Evolutionary conservation across 495 filamentous ascomycete genomes (phyloP).

Genomic region (Neurospora sp.): DNA sequence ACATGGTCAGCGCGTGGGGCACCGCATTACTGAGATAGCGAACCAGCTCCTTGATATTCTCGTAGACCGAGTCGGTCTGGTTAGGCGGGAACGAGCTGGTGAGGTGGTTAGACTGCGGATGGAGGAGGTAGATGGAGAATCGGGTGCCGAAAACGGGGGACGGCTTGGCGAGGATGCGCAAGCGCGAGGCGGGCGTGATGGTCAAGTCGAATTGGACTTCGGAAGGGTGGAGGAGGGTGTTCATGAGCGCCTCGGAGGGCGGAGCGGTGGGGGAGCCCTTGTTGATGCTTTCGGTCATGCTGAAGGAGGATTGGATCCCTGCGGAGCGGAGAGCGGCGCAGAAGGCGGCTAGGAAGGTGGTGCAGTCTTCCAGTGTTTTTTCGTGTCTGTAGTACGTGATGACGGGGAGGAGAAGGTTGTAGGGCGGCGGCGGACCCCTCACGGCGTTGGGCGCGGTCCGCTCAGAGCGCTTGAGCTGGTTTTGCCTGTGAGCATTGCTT

Average conservation of each 20-base stretch:
- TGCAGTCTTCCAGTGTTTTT: constrained; percentile 21
- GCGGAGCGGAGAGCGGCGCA: constrained; percentile 14
- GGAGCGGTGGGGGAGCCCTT: constrained; percentile 7
- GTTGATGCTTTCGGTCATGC: constrained; percentile 17
- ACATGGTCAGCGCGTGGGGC: constrained; percentile 13
- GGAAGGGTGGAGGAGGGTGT: constrained; percentile 13
- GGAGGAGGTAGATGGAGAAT: constrained; percentile 22
- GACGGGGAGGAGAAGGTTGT: constrained; percentile 55
- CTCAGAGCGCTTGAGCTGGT: constrained; percentile 33
- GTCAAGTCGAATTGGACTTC: constrained; percentile 26
- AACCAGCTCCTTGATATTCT: constrained; percentile 8
- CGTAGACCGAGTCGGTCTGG: constrained; percentile 10
- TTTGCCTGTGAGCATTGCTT: constrained; percentile 57
- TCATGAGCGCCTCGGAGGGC: constrained; percentile 10
- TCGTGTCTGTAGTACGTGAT: constrained; percentile 55
- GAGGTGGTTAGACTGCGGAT: constrained; percentile 6
- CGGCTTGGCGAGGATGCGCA: constrained; percentile 23
- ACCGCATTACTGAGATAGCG: constrained; percentile 16
- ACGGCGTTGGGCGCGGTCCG: constrained; percentile 4
- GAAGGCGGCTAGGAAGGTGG: constrained; percentile 6
- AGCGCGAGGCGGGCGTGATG: constrained; percentile 25
- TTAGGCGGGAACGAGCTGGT: neutral
- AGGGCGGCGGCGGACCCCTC: constrained; percentile 39
- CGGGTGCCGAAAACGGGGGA: constrained; percentile 18
- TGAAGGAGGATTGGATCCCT: constrained; percentile 14